Evolutionary conservation across 805 yeast species (phyloP).

Genomic region (Torulaspora quercuum): DNA sequence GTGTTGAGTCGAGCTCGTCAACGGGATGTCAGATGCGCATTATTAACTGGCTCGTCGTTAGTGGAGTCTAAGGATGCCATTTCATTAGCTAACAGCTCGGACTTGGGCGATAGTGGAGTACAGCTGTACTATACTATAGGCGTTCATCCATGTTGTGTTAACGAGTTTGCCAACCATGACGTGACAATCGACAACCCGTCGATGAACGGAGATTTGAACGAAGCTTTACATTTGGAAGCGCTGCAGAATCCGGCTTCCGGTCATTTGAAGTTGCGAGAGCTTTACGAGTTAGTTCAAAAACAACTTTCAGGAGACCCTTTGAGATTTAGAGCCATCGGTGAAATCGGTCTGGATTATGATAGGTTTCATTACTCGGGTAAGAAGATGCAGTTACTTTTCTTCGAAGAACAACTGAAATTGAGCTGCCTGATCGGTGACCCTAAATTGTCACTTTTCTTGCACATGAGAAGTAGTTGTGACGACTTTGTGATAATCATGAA

Average conservation of each 20-base stretch:
- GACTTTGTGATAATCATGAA: slow-evolving; percentile 66
- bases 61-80: slow-evolving; percentile 63
- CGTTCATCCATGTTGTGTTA: slow-evolving; percentile 90
- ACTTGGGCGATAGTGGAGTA: slow-evolving; percentile 30
- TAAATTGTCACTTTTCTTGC: slow-evolving; percentile 79
- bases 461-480: slow-evolving; percentile 79
- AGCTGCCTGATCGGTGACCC: slow-evolving; percentile 39
- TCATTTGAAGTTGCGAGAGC: slow-evolving; percentile 35
- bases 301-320: slow-evolving; percentile 47
- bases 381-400: slow-evolving; percentile 63
- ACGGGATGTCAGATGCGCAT: slow-evolving; percentile 62
- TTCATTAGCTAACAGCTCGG: slow-evolving; percentile 46
- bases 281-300: slow-evolving; percentile 49
- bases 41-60: slow-evolving; percentile 81
- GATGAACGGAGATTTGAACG: slow-evolving; percentile 25
- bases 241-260: slow-evolving; percentile 14
- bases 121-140: slow-evolving; percentile 72
- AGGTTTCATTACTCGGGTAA: slow-evolving; percentile 71
- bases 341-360: slow-evolving; percentile 93
- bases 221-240: slow-evolving; percentile 12
- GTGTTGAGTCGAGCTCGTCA: slow-evolving; percentile 65
- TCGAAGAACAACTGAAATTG: slow-evolving; percentile 68
- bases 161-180: slow-evolving; percentile 42
- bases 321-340: slow-evolving; percentile 81
- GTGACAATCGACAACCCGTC: slow-evolving; percentile 31